Conservation (phyloP, 2,329 filamentous ascomycete genomes). For the Cladophialophora psammophila region DNA sequence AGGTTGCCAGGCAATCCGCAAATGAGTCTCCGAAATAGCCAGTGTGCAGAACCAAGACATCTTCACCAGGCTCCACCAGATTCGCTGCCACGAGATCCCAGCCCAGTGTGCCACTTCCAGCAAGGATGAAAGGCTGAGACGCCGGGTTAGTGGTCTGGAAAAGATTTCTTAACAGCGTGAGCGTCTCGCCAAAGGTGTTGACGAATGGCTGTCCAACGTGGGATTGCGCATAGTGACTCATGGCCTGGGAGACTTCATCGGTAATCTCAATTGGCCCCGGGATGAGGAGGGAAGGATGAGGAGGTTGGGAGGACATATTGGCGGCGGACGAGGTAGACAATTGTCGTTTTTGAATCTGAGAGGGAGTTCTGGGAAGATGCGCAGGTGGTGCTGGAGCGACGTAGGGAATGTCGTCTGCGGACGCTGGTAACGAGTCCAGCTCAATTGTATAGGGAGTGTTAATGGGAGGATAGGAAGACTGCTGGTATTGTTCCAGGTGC, state of each 20-base stretch:
- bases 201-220: slow-evolving; percentile 92
- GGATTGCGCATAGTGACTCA: slow-evolving; percentile 66
- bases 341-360: slow-evolving; percentile 30
- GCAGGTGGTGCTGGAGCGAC: slow-evolving; percentile 35
- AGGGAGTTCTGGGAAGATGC: slow-evolving; percentile 21
- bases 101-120: slow-evolving; percentile 91
- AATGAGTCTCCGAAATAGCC: slow-evolving; percentile 98
- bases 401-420: slow-evolving; percentile 63
- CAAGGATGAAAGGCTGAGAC: slow-evolving; percentile 90
- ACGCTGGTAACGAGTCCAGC: slow-evolving; percentile 55
- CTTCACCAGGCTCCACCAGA: slow-evolving; percentile 84
- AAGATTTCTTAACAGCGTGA: slow-evolving; percentile 86
- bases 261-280: slow-evolving; percentile 70
- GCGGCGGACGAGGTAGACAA: slow-evolving; percentile 35
- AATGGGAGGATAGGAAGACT: slow-evolving; percentile 61
- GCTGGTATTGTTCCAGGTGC: slow-evolving; percentile 58
- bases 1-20: slow-evolving; percentile 87
- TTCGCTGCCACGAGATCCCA: slow-evolving; percentile 98
- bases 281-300: slow-evolving; percentile 82
- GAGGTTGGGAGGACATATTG: slow-evolving; percentile 54
- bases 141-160: slow-evolving; percentile 86
- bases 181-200: slow-evolving; percentile 85
- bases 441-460: slow-evolving; percentile 71
- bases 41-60: slow-evolving; percentile 90
- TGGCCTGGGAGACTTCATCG: slow-evolving; percentile 39